Percentiles rank a stretch among this genome's conserved stretches.
phyloP scores from a whole-genome alignment of 1,284 basidiomycete genomes.

The Cystobasidiaceae sp. region DNA sequence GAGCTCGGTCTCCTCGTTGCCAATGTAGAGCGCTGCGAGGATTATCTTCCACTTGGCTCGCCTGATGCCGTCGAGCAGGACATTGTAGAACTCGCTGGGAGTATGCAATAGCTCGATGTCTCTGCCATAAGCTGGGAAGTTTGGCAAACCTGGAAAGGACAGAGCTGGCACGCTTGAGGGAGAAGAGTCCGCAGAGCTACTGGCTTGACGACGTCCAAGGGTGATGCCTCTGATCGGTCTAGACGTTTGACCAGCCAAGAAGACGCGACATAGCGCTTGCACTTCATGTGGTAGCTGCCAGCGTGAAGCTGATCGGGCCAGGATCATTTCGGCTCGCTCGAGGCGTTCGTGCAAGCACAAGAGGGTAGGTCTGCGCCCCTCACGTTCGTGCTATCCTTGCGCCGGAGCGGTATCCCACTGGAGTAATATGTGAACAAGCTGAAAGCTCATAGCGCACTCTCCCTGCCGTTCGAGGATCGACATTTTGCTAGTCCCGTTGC shows the following conservation, averaged over 20 bases:
- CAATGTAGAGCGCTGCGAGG: slow-evolving; percentile 79
- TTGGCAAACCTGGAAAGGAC: slow-evolving; percentile 43
- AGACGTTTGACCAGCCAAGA: neutral
- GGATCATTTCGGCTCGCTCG: neutral
- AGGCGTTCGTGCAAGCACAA: no score
- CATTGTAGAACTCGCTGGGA: slow-evolving; percentile 50
- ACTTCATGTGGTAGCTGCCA: slow-evolving; percentile 8
- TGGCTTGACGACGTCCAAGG: neutral
- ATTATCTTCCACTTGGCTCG: slow-evolving; percentile 68
- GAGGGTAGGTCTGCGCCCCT: no score
- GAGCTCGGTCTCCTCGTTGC: slow-evolving; percentile 62
- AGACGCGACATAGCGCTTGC: neutral
- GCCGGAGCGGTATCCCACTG: no score
- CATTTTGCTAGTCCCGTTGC: no score
- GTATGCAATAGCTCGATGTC: slow-evolving; percentile 48
- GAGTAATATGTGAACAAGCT: no score
- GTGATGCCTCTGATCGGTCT: neutral
- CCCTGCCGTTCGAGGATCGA: no score
- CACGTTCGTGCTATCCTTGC: no score
- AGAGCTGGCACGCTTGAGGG: neutral
- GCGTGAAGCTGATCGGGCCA: slow-evolving; percentile 1
- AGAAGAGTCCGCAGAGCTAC: neutral
- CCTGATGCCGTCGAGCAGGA: slow-evolving; percentile 37
- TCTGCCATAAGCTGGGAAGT: slow-evolving; percentile 48
- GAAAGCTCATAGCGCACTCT: no score